Percentiles rank a stretch among this genome's conserved stretches.
Conservation (phyloP, 2,329 filamentous ascomycete genomes). For the Pyrenochaeta sp. region DNA sequence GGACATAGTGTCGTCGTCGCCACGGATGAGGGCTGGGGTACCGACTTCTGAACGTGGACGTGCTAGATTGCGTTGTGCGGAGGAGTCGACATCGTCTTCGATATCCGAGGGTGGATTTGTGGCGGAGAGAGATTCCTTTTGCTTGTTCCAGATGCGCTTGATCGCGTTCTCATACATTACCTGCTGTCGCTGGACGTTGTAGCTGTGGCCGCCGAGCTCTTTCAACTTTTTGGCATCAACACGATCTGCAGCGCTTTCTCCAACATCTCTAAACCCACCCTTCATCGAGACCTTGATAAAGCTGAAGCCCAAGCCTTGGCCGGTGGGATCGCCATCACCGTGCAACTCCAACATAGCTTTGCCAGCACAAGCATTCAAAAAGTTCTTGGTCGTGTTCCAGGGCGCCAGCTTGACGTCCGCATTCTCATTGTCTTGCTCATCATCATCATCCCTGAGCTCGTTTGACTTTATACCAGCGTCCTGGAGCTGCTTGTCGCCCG, state of each 20-base stretch:
- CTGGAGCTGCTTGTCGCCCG: slow-evolving; percentile 87
- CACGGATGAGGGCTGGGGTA: slow-evolving; percentile 62
- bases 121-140: slow-evolving; percentile 80
- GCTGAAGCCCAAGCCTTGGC: slow-evolving; percentile 91
- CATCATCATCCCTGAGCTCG: slow-evolving; percentile 69
- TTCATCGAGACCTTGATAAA: slow-evolving; percentile 99
- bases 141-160: slow-evolving; percentile 88
- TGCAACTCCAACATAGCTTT: slow-evolving; percentile 98
- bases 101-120: slow-evolving; percentile 77
- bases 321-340: slow-evolving; percentile 93
- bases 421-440: slow-evolving; percentile 73
- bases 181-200: slow-evolving; percentile 96
- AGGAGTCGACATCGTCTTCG: slow-evolving; percentile 68
- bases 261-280: slow-evolving; percentile 90
- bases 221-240: slow-evolving; percentile 78
- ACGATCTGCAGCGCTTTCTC: slow-evolving; percentile 87
- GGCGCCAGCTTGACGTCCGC: slow-evolving; percentile 90
- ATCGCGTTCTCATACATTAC: slow-evolving; percentile 92
- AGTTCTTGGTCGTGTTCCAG: slow-evolving; percentile 97
- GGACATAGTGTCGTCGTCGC: slow-evolving; percentile 74
- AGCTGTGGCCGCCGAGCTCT: slow-evolving; percentile 85
- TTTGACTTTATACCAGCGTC: slow-evolving; percentile 85
- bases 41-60: slow-evolving; percentile 68
- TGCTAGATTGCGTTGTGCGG: slow-evolving; percentile 53
- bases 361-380: slow-evolving; percentile 89